Conservation (phyloP, 768 basidiomycete species). For the Xanthoconium purpureum region DNA sequence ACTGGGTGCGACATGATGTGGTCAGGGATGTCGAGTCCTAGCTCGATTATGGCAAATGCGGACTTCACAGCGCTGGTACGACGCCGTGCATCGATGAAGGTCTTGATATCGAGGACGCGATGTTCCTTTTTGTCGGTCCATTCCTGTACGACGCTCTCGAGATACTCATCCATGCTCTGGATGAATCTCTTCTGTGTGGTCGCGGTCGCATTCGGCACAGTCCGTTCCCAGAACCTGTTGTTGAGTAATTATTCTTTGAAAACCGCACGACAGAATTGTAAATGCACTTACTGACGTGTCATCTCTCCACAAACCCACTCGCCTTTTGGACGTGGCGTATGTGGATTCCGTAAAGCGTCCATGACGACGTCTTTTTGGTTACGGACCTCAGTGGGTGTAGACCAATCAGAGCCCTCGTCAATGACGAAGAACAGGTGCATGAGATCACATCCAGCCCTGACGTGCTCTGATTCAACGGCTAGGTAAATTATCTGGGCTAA, state of each 20-base stretch:
- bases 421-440: neutral
- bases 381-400: neutral
- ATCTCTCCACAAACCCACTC: neutral
- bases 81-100: neutral
- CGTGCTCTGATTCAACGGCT: neutral
- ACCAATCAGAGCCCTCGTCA: neutral
- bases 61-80: neutral
- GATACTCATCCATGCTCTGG: neutral
- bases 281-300: neutral
- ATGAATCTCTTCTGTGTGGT: neutral
- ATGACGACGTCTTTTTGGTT: neutral
- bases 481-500: no score
- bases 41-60: neutral
- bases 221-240: neutral
- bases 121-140: neutral
- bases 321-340: neutral
- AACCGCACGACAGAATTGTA: neutral
- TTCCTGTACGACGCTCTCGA: neutral
- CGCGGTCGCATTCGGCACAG: neutral
- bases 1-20: neutral
- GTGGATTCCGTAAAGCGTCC: neutral
- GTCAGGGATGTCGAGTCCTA: neutral
- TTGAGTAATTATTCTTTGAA: no score
- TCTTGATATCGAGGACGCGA: neutral
- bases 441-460: neutral